Base-by-base conservation (phyloP, 352 stramenopile genomes). In the Globisporangium echinulatum region DNA sequence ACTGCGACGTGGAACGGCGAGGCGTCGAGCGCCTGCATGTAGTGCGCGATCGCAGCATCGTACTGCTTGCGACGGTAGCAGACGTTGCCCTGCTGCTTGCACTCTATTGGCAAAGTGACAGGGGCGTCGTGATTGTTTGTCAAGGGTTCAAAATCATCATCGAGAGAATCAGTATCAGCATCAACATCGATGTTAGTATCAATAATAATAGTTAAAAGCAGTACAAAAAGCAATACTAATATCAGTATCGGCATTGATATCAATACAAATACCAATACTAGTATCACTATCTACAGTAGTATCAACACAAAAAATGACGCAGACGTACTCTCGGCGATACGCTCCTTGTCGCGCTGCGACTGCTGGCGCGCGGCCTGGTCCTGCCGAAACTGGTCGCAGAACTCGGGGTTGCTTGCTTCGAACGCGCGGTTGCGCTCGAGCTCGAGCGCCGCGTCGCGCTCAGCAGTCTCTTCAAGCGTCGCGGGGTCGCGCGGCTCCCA, bases 371-470 rank as follows among this genome's bases (percentile, higher is more conserved):
- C 72, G 25, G 74, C 73, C 46, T 92, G 65, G 42, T 94, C 84
- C 8, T 90, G 62, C 58, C 85, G 77, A 64, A 92, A 94, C 49
- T 94, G 82, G 44, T 63, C 74, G 59, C 84, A 94, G 57, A 94
- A 92, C 3, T 86, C 79, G 0, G 78, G 77, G 38, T 94, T 94
- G 54, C 75, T 87, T 40, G 62, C 74, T 56, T 94, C 84, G 38
- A 94, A 94, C 58, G 84, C 77, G 0, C 67, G 68, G 55, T 91
- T 90, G 51, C 78, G 75, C 17, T 85, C 52, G 40, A 85, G 87
- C 44, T 90, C 76, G 4, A 88, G 56, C 25, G 77, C 69, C 0
- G 68, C 70, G 36, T 88, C 78, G 5, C 75, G 70, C 49, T 78
- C 70, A 1, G 70, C 74, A n/a, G 77, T 73, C 55, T 92, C 84